Evolutionary conservation across 1,284 basidiomycete genomes (phyloP).

Genomic region (Flammula alnicola): DNA sequence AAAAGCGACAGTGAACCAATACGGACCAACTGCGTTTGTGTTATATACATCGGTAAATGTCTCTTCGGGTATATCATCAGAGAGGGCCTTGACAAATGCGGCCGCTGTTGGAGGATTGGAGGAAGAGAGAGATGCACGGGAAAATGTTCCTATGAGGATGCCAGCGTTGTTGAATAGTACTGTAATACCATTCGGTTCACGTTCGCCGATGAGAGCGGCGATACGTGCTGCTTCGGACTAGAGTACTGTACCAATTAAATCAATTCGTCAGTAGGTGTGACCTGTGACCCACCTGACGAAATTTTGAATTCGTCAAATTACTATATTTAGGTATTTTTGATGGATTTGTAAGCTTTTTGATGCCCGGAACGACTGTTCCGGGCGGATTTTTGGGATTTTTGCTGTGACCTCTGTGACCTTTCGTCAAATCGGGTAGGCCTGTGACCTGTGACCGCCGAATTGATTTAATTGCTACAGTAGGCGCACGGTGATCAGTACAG

Average conservation of each 20-base stretch:
- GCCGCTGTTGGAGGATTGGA: constrained; percentile 5
- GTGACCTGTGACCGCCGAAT: no score
- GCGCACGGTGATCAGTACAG: no score
- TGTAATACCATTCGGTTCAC: constrained; percentile 6
- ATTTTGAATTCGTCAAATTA: no score
- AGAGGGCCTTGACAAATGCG: constrained; percentile 9
- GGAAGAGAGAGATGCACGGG: constrained; percentile 1
- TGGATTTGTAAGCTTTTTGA: no score
- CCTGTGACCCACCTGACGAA: no score
- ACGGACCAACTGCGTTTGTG: constrained; percentile 9
- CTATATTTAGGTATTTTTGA: no score
- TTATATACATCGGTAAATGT: constrained; percentile 6
- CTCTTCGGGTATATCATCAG: constrained; percentile 5
- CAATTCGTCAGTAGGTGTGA: no score
- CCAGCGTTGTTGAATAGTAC: constrained; percentile 14
- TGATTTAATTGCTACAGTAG: no score
- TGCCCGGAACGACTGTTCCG: no score
- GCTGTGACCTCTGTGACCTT: no score
- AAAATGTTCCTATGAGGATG: constrained; percentile 1
- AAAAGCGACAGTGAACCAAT: constrained; percentile 11
- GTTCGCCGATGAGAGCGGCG: constrained; percentile 6
- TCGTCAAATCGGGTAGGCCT: no score
- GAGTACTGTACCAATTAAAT: not conserved
- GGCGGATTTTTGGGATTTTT: no score
- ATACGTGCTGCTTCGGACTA: constrained; percentile 9